Conservation (phyloP, 768 basidiomycete genomes). For the Suillus occidentalis region DNA sequence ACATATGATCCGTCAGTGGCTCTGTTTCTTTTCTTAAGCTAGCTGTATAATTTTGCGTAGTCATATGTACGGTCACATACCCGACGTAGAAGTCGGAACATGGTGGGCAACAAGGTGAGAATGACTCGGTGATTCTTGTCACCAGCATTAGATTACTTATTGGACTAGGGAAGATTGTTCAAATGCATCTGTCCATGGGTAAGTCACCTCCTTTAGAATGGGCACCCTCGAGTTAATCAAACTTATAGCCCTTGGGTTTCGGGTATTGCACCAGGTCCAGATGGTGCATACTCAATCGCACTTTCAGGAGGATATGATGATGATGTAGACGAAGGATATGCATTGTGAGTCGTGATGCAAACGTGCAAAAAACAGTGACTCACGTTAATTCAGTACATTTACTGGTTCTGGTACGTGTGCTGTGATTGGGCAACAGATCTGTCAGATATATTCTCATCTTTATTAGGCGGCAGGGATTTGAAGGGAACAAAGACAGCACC, state of each 20-base stretch:
- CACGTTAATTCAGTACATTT: slow-evolving; percentile 54
- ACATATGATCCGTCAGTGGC: slow-evolving; percentile 33
- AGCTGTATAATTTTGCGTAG: slow-evolving; percentile 35
- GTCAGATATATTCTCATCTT: slow-evolving; percentile 2
- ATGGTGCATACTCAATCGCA: slow-evolving; percentile 84
- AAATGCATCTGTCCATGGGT: slow-evolving; percentile 83
- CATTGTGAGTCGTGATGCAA: slow-evolving; percentile 56
- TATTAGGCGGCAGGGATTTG: slow-evolving; percentile 77
- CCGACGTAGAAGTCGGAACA: slow-evolving; percentile 73
- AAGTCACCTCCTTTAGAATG: slow-evolving; percentile 29
- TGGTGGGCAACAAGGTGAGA: slow-evolving; percentile 77
- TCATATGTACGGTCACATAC: slow-evolving; percentile 80
- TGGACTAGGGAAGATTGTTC: slow-evolving; percentile 58
- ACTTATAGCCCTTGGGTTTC: slow-evolving; percentile 71
- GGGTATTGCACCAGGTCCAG: slow-evolving; percentile 61
- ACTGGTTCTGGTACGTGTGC: slow-evolving; percentile 63
- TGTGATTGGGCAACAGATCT: neutral
- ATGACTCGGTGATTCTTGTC: neutral
- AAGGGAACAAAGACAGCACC: slow-evolving; percentile 80
- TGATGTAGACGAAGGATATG: slow-evolving; percentile 79
- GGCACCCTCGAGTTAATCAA: slow-evolving; percentile 7
- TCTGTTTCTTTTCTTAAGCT: slow-evolving; percentile 15
- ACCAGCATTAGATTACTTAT: neutral
- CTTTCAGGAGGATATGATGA: slow-evolving; percentile 90
- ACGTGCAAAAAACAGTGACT: neutral